Conservation (phyloP, 139 green algal species). For the Picochlorum sp. region DNA sequence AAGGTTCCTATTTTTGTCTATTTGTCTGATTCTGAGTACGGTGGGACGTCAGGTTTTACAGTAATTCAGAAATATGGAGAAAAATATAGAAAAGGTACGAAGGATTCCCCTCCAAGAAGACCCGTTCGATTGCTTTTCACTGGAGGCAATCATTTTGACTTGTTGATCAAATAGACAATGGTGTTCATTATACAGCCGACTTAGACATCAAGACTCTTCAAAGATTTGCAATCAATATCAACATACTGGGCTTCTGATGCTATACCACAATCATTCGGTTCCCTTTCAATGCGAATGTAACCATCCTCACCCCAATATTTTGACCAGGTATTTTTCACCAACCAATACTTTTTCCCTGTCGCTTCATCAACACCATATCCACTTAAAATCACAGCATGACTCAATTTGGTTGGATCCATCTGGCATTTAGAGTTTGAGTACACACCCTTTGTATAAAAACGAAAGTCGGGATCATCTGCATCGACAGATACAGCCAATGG, state of each 20-base stretch:
- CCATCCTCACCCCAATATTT: constrained; percentile 31
- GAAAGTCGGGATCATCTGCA: constrained; percentile 16
- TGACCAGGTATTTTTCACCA: constrained; percentile 51
- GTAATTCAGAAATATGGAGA: constrained; percentile 49
- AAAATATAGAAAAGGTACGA: constrained; percentile 31
- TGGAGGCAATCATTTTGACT: constrained; percentile 56
- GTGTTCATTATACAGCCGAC: not conserved
- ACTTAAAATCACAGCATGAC: constrained; percentile 49
- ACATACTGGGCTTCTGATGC: constrained; percentile 36
- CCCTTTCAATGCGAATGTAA: constrained; percentile 38
- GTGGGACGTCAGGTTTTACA: constrained; percentile 20
- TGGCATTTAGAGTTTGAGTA: constrained; percentile 26
- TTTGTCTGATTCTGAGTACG: constrained; percentile 11
- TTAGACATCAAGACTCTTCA: not conserved
- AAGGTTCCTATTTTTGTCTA: constrained; percentile 43
- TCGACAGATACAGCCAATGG: constrained; percentile 44
- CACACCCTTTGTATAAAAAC: constrained; percentile 35
- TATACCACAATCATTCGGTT: constrained; percentile 41
- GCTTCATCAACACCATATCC: constrained; percentile 30
- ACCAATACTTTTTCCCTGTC: constrained; percentile 35
- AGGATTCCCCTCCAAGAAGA: constrained; percentile 9
- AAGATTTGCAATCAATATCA: constrained; percentile 3
- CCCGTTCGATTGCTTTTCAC: constrained; percentile 47
- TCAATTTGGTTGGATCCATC: constrained; percentile 22
- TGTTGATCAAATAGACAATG: constrained; percentile 36